These are phyloP conservation scores for Suillus clintonianus DNA, from an alignment of 768 basidiomycete species.

Conservation along the genomic window DNA sequence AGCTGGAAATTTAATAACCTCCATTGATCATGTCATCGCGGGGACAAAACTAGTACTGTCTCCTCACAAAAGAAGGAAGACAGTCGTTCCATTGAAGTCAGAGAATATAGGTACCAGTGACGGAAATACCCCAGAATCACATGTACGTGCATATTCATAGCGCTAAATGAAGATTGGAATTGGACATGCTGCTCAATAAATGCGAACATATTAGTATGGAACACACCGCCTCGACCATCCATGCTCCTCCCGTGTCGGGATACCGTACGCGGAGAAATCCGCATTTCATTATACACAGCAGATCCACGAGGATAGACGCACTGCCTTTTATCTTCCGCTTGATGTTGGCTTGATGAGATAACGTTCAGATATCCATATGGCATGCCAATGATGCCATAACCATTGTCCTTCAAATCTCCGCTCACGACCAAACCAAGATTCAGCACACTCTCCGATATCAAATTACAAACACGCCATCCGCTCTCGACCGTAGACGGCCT, in stretches of 20 bases:
- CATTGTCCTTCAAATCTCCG: neutral
- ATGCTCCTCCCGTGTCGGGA: neutral
- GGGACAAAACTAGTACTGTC: too few species aligned
- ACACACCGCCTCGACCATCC: neutral
- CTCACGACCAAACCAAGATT: neutral
- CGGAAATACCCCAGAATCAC: neutral
- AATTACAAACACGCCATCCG: neutral
- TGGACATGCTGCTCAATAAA: neutral
- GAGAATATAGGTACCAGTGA: neutral
- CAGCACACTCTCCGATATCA: neutral
- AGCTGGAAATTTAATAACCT: too few species aligned
- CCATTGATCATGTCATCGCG: too few species aligned
- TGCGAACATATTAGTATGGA: neutral
- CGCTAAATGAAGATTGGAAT: neutral
- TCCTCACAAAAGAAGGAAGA: too few species aligned
- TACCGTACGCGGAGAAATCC: neutral
- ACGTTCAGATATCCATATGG: neutral
- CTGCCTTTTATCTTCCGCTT: neutral
- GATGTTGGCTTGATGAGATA: neutral
- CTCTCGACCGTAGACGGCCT: neutral
- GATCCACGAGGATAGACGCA: neutral
- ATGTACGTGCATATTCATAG: neutral
- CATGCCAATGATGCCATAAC: neutral
- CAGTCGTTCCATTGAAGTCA: neutral
- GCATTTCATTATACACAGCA: neutral